Evolutionary conservation across 2,329 filamentous ascomycete genomes (phyloP).

Genomic region (Pseudocercospora fijiensis): DNA sequence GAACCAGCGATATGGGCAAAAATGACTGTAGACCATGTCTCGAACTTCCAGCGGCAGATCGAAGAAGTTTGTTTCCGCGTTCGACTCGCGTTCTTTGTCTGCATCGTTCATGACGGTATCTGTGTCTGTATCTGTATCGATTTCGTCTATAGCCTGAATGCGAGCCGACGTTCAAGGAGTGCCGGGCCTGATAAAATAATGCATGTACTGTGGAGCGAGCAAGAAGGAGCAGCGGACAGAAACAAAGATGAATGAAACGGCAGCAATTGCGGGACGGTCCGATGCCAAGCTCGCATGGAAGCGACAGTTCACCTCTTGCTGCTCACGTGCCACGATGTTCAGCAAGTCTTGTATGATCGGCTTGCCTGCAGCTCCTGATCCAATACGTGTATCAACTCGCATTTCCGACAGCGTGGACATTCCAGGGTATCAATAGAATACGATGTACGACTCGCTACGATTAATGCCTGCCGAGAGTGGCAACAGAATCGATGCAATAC

Average conservation of each 20-base stretch:
- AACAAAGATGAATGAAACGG: neutral
- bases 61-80: slow-evolving; percentile 15
- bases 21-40: slow-evolving; percentile 25
- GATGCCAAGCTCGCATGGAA: neutral
- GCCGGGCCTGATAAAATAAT: too few species aligned
- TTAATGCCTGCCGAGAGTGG: slow-evolving; percentile 25
- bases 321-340: neutral
- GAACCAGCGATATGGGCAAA: slow-evolving; percentile 18
- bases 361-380: too few species aligned
- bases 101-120: neutral
- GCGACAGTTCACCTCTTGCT: neutral
- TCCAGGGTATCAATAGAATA: slow-evolving; percentile 2
- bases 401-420: slow-evolving; percentile 3
- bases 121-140: neutral
- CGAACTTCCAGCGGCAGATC: slow-evolving; percentile 26
- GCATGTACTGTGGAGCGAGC: neutral
- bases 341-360: neutral
- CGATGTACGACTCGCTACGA: neutral
- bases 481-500: slow-evolving; percentile 22
- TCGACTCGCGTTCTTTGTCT: neutral
- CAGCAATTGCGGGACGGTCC: neutral
- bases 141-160: neutral
- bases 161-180: too few species aligned
- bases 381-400: neutral
- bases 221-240: neutral